phyloP scores from a whole-genome alignment of 2,329 filamentous ascomycete genomes.

The Pezicula radicicola region DNA sequence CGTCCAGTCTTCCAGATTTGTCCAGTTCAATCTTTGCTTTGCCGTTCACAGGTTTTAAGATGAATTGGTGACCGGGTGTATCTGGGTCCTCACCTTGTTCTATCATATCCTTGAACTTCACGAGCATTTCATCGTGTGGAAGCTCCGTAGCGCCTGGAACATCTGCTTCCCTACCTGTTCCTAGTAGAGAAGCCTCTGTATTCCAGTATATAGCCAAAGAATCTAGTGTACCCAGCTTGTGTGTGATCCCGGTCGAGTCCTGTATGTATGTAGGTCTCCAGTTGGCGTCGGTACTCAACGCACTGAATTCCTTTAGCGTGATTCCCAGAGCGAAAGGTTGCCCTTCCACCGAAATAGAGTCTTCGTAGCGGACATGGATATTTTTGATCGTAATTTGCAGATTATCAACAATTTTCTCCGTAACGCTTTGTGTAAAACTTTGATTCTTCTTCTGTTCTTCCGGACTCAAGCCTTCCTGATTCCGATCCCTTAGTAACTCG shows the following conservation, averaged over 20 bases:
- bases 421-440: conserved; percentile 92
- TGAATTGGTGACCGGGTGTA: conserved; percentile 73
- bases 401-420: conserved; percentile 97
- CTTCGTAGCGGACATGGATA: conserved; percentile 97
- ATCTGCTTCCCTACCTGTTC: conserved; percentile 72
- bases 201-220: conserved; percentile 97
- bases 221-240: conserved; percentile 90
- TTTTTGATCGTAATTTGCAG: conserved; percentile 97
- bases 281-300: conserved; percentile 89
- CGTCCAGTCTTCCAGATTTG: conserved; percentile 78
- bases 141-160: conserved; percentile 54
- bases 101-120: conserved; percentile 76
- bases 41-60: conserved; percentile 92
- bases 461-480: conserved; percentile 85
- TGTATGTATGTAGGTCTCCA: conserved; percentile 98
- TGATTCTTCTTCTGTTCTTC: conserved; percentile 98
- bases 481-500: conserved; percentile 88
- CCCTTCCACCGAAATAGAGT: conserved; percentile 90
- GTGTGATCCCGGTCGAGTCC: conserved; percentile 75
- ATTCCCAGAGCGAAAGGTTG: conserved; percentile 93
- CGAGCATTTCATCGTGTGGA: conserved; percentile 73
- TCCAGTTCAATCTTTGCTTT: conserved; percentile 93
- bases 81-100: conserved; percentile 61
- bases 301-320: conserved; percentile 94
- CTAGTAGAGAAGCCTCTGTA: conserved; percentile 82